phyloP scores from a whole-genome alignment of 331 rosid species.

The Pyrus hybrid region DNA sequence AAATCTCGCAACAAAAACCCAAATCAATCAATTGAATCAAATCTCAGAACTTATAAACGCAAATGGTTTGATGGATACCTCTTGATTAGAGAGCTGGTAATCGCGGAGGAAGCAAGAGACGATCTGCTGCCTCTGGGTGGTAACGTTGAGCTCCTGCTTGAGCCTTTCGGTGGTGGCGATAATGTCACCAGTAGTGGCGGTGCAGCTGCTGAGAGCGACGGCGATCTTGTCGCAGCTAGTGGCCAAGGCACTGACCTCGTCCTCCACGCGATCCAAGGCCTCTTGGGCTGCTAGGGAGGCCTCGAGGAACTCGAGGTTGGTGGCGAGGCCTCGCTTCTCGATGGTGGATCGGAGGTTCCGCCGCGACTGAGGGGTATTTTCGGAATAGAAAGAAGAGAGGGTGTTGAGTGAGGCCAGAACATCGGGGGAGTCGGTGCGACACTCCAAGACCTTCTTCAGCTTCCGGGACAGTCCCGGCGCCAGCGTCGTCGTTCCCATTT shows the following conservation, averaged over 20 bases:
- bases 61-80: constrained; percentile 28
- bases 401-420: constrained; percentile 74
- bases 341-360: constrained; percentile 90
- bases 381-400: constrained; percentile 76
- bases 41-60: background rate
- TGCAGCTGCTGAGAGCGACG: constrained; percentile 67
- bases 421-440: constrained; percentile 79
- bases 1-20: background rate
- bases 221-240: constrained; percentile 89
- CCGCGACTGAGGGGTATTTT: constrained; percentile 78
- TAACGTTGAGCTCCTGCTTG: constrained; percentile 77
- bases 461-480: constrained; percentile 96
- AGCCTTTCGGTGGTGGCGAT: constrained; percentile 87
- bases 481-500: constrained; percentile 40
- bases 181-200: constrained; percentile 83
- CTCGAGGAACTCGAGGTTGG: constrained; percentile 65
- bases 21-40: background rate
- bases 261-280: constrained; percentile 84
- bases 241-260: constrained; percentile 59
- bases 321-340: constrained; percentile 81
- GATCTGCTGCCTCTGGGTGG: constrained; percentile 83
- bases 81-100: constrained; percentile 85
- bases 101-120: constrained; percentile 85
- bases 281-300: constrained; percentile 66
- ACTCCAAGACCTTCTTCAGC: constrained; percentile 92